A percentile compares a stretch with the other conserved stretches of the same genome.
Evolutionary conservation across 1,139 yeast species (phyloP).

Genomic region (Kazachstania sp.): DNA sequence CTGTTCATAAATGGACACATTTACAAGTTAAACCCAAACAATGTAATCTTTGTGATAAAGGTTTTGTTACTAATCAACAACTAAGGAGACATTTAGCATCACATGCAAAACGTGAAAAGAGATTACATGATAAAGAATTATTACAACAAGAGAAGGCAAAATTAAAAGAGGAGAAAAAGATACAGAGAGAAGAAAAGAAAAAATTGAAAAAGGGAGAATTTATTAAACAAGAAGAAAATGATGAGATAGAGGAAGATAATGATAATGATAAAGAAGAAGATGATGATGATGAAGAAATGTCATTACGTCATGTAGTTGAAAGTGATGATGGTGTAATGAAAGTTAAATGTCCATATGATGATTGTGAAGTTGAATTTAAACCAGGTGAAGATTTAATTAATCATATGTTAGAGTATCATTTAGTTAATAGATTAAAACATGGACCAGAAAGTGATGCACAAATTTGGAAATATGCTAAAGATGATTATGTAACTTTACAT

Average conservation of each 20-base stretch:
- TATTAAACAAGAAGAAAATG: background rate
- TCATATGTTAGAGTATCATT: conserved; percentile 15
- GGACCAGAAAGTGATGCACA: conserved; percentile 3
- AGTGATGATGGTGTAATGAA: background rate
- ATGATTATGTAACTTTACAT: conserved; percentile 1
- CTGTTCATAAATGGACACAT: conserved; percentile 61
- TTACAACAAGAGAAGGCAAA: background rate
- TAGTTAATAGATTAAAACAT: conserved; percentile 9
- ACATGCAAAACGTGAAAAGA: conserved; percentile 31
- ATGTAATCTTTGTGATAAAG: conserved; percentile 51
- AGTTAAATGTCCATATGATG: conserved; percentile 16
- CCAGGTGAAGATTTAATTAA: conserved; percentile 14
- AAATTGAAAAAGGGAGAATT: background rate
- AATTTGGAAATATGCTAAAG: conserved; percentile 3
- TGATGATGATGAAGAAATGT: background rate
- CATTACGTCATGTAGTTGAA: background rate
- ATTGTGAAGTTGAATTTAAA: conserved; percentile 10
- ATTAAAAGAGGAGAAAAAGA: background rate
- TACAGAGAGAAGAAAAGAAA: background rate
- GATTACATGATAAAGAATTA: background rate
- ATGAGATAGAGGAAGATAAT: conserved; percentile 1
- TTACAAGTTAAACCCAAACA: conserved; percentile 56
- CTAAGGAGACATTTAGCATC: conserved; percentile 69
- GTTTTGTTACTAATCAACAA: conserved; percentile 65
- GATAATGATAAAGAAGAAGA: background rate